Conservation (phyloP, 2,329 filamentous ascomycete genomes). For the Arthroderma sp. region DNA sequence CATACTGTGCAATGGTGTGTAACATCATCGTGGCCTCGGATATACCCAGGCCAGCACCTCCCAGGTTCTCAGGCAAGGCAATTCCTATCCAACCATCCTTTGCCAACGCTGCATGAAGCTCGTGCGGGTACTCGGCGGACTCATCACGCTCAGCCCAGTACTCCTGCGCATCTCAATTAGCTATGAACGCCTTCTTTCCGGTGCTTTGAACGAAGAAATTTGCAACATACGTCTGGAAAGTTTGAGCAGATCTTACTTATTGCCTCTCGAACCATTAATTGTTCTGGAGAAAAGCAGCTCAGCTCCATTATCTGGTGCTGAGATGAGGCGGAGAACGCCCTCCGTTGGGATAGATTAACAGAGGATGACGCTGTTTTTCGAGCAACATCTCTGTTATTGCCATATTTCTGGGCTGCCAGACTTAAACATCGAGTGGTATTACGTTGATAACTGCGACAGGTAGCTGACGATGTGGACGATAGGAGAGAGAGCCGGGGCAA, state of each 20-base stretch:
- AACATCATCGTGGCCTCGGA: slow-evolving; percentile 79
- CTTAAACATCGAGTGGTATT: too few relatives aligned
- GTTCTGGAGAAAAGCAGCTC: slow-evolving; percentile 57
- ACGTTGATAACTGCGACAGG: too few relatives aligned
- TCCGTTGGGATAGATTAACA: slow-evolving; percentile 8
- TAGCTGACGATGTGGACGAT: too few relatives aligned
- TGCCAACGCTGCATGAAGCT: slow-evolving; percentile 62
- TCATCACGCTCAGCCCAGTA: slow-evolving; percentile 70
- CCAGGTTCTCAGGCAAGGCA: slow-evolving; percentile 59
- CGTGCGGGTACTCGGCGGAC: slow-evolving; percentile 55
- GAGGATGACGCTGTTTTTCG: too few relatives aligned
- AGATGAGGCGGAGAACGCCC: slow-evolving; percentile 22
- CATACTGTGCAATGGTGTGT: slow-evolving; percentile 60
- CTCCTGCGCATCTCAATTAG: slow-evolving; percentile 20
- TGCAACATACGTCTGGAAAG: slow-evolving; percentile 45
- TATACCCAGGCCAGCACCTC: slow-evolving; percentile 62
- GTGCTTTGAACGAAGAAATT: background rate
- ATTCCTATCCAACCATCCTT: slow-evolving; percentile 72
- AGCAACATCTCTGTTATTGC: too few relatives aligned
- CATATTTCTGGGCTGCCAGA: too few relatives aligned
- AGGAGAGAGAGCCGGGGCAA: too few relatives aligned
- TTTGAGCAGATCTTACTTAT: slow-evolving; percentile 54
- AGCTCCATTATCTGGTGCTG: slow-evolving; percentile 51
- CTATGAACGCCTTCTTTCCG: background rate
- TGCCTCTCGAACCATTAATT: slow-evolving; percentile 59